Evolutionary conservation across 306 rosid species (phyloP).

Genomic region (Amphicarpaea edgeworthii): DNA sequence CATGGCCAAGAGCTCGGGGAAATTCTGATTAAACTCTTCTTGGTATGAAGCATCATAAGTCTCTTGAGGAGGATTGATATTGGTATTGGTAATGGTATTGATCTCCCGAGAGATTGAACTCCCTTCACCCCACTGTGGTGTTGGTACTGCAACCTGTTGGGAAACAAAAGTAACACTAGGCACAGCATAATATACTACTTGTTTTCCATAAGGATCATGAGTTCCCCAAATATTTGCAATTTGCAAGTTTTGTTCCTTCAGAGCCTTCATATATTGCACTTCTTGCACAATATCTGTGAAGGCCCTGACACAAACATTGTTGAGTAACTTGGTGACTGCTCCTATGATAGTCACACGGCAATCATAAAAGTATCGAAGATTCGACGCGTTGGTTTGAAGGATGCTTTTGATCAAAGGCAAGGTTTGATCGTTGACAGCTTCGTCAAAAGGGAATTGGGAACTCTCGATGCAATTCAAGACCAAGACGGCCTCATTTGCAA

Average conservation of each 20-base stretch:
- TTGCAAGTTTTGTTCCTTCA: background rate
- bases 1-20: slow-evolving; percentile 34
- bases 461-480: too few species aligned
- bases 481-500: too few species aligned
- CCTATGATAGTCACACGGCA: too few species aligned
- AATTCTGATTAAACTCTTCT: slow-evolving; percentile 2
- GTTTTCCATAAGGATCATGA: background rate
- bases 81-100: background rate
- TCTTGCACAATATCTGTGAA: slow-evolving; percentile 57
- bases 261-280: background rate
- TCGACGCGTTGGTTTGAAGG: too few species aligned
- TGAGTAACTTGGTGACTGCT: too few species aligned
- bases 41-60: background rate
- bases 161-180: background rate
- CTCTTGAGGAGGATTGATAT: background rate
- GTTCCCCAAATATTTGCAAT: background rate
- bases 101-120: background rate
- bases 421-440: too few species aligned
- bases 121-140: slow-evolving; percentile 18
- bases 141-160: background rate
- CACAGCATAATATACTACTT: background rate
- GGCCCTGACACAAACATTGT: background rate
- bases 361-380: too few species aligned
- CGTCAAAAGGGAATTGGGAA: too few species aligned
- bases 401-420: too few species aligned